A percentile compares a stretch with the other conserved stretches of the same genome.
Conservation (phyloP, 331 rosid genomes). For the Cydonia oblonga region DNA sequence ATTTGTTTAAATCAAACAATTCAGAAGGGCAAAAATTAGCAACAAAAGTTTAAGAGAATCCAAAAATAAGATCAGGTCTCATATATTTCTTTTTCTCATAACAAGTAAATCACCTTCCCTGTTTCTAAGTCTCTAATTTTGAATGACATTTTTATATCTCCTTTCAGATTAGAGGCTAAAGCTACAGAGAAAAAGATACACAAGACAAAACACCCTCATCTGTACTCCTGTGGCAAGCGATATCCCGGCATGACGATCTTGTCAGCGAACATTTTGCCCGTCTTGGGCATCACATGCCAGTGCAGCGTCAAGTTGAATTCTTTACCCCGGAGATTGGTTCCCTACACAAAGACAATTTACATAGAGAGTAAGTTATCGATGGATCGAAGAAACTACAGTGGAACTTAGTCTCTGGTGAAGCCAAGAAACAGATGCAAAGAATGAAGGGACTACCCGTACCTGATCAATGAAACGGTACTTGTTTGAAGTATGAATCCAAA, state of each 20-base stretch:
- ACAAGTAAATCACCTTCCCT: constrained; percentile 12
- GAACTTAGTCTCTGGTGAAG: neutral
- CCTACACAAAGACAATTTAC: constrained; percentile 31
- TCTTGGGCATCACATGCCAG: constrained; percentile 95
- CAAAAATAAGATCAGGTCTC: constrained; percentile 6
- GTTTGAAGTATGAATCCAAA: constrained; percentile 57
- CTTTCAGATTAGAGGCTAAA: constrained; percentile 7
- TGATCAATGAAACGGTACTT: constrained; percentile 75
- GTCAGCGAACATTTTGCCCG: constrained; percentile 79
- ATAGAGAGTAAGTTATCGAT: neutral
- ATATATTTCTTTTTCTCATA: constrained; percentile 10
- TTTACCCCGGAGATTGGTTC: constrained; percentile 67
- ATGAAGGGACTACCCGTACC: constrained; percentile 18
- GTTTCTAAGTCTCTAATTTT: constrained; percentile 16
- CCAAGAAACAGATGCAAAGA: neutral
- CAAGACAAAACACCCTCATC: constrained; percentile 31
- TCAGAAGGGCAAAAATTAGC: neutral
- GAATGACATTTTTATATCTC: too few relatives aligned
- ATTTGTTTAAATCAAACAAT: too few relatives aligned
- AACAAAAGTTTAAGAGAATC: neutral
- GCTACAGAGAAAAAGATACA: constrained; percentile 31
- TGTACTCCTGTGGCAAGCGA: constrained; percentile 59
- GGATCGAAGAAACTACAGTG: neutral
- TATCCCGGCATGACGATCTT: constrained; percentile 71
- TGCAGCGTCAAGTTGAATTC: constrained; percentile 76